Evolutionary conservation across 129 eudicot species (phyloP).

Genomic region (Daucus carota): DH1_v3.0 NC_030385.2:2892001-2892500

Average conservation of each 20-base stretch:
- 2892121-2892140: slow-evolving; percentile 67
- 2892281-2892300: slow-evolving; percentile 21
- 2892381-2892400: slow-evolving; percentile 47
- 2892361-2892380: slow-evolving; percentile 67
- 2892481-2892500: background rate
- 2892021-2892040: background rate
- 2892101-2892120: slow-evolving; percentile 31
- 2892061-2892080: slow-evolving; percentile 3
- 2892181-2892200: slow-evolving; percentile 60
- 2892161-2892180: slow-evolving; percentile 50
- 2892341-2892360: slow-evolving; percentile 91
- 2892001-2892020: slow-evolving; percentile 4
- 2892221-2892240: background rate
- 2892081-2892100: background rate
- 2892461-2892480: slow-evolving; percentile 75
- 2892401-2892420: slow-evolving; percentile 70
- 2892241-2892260: background rate
- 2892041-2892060: slow-evolving; percentile 7
- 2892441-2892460: slow-evolving; percentile 71
- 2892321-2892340: slow-evolving; percentile 70
- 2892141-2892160: slow-evolving; percentile 59
- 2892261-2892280: background rate
- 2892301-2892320: slow-evolving; percentile 60
- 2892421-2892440: slow-evolving; percentile 79
- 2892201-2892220: background rate